Evolutionary conservation across 2,329 filamentous ascomycete species (phyloP), one percentile per base, ranked within the genome.

Genomic region (Penicillium freii): DNA sequence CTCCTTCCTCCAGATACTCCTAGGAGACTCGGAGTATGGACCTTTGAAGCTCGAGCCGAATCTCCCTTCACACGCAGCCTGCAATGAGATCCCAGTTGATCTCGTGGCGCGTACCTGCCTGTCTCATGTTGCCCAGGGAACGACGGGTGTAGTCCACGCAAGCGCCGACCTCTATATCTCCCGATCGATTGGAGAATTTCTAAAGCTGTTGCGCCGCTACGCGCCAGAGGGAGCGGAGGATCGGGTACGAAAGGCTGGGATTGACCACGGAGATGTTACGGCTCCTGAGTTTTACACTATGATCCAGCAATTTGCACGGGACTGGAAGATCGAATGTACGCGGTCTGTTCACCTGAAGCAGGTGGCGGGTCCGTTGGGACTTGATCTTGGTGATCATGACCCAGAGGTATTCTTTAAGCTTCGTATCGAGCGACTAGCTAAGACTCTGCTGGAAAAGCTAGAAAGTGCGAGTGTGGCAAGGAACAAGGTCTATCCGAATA

Each of bases 71-170:
- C 3, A 59, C 5, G 42, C 52, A 29, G 36, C 59, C 5, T 27
- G 62, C 23, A 61, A 66, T 23, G 64, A 64, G 33, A 52, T 65
- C 13, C 62, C 62, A 3, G 64, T 66, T 21, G 64, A 66, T 21
- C 53, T 60, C 15, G 61, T 63, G 4, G 59, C 56, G 0, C 60
- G 62, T 15, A 48, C 39, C 8, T 62, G 57, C 17, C 57, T 65
- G 1, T 51, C 62, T n/a, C 64, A 66, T 38, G 19, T 65, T 19
- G 58, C 58, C 0, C 15, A 38, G 10, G 55, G 54, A 4, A 56
- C 59, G 0, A 57, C 36, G 1, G 64, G 62, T 7, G 48, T 65
- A 7, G 59, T 66, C 0, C 59, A 66, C 11, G 58, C 56, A 9
- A 50, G 54, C 15, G 39, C 57, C 0, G 54, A 59, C 15, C 23